Percentiles rank a stretch among this genome's conserved stretches.
These are phyloP conservation scores for Eimeria sp. DNA, from an alignment of 169 alveolate genomes.

Conservation along the genomic window DNA sequence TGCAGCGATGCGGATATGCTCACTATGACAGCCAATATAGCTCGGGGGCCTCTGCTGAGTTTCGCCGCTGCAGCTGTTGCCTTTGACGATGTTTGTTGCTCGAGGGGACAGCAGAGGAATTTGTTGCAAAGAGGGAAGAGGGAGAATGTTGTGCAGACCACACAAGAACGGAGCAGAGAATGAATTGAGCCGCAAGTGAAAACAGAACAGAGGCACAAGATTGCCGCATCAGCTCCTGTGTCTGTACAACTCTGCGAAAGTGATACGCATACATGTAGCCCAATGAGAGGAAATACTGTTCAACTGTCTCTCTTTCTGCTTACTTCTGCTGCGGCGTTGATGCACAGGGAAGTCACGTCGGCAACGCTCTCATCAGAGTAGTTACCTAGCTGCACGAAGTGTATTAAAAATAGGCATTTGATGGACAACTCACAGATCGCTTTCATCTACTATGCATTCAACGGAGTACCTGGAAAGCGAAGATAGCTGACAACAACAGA, in stretches of 20 bases:
- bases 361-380: not conserved
- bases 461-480: not conserved
- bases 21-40: constrained; percentile 21
- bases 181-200: not conserved
- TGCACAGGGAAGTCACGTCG: not conserved
- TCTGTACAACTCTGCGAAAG: not conserved
- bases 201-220: constrained; percentile 1
- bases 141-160: not conserved
- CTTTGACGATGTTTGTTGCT: not conserved
- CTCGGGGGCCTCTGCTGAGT: constrained; percentile 50
- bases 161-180: not conserved
- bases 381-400: not conserved
- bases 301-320: not conserved
- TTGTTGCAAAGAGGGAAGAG: constrained; percentile 42
- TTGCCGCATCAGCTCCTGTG: constrained; percentile 10
- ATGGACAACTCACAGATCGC: too few relatives aligned
- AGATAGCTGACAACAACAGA: not conserved
- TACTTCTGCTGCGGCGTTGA: not conserved
- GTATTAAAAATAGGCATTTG: too few relatives aligned
- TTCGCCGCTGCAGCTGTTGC: not conserved
- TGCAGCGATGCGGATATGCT: not conserved
- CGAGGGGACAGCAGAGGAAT: not conserved
- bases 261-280: too few relatives aligned
- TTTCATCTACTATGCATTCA: too few relatives aligned
- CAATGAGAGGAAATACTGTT: too few relatives aligned